Conservation (phyloP, 257 asterid species). For the Leonotis leonurus region DNA sequence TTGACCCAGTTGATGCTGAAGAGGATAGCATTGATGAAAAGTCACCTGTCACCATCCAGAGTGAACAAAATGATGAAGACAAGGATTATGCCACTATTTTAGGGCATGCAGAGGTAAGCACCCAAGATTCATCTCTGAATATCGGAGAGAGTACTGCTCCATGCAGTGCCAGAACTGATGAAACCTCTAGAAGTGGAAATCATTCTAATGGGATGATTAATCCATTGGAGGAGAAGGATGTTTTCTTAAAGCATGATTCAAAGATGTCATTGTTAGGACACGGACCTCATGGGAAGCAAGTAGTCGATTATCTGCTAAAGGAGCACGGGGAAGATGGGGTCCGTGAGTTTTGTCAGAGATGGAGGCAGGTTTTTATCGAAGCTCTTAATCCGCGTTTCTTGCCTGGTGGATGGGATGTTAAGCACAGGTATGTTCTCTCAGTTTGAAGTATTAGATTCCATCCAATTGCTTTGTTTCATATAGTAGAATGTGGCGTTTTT, state of each 20-base stretch:
- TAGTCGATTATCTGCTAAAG: slow-evolving; percentile 49
- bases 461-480: not conserved
- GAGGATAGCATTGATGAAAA: not conserved
- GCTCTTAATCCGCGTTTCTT: slow-evolving; percentile 87
- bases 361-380: slow-evolving; percentile 87
- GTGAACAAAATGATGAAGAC: too few relatives aligned
- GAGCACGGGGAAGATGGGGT: slow-evolving; percentile 81
- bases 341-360: slow-evolving; percentile 77
- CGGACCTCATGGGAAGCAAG: slow-evolving; percentile 95
- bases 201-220: slow-evolving; percentile 15
- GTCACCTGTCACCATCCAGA: slow-evolving; percentile 11
- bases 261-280: slow-evolving; percentile 80
- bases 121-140: slow-evolving; percentile 5
- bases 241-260: slow-evolving; percentile 32
- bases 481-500: not conserved
- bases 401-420: slow-evolving; percentile 96
- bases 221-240: slow-evolving; percentile 18
- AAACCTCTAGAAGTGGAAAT: slow-evolving; percentile 21
- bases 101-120: slow-evolving; percentile 17
- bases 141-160: slow-evolving; percentile 15
- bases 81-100: slow-evolving; percentile 20
- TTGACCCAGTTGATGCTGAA: slow-evolving; percentile 11
- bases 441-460: not conserved
- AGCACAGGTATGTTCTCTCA: slow-evolving; percentile 63
- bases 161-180: not conserved